A percentile compares a stretch with the other conserved stretches of the same genome.
Conservation (phyloP, 495 filamentous ascomycete genomes). For the Penicillium pulvis region DNA sequence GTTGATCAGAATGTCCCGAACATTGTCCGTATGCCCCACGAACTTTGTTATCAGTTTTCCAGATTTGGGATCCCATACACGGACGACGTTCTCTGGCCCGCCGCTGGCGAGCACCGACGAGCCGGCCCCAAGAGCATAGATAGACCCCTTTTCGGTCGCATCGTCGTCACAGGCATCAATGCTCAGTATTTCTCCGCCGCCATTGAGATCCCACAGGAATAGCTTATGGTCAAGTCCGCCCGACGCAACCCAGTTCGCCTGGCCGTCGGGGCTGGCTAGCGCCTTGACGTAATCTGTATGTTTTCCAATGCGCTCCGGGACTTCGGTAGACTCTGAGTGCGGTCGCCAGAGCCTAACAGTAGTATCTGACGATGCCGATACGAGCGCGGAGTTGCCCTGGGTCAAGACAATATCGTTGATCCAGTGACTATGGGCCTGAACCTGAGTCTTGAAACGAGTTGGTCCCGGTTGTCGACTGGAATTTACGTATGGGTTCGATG, state of each 20-base stretch:
- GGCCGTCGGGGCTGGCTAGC: conserved; percentile 71
- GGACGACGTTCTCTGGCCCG: conserved; percentile 89
- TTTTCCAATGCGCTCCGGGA: conserved; percentile 82
- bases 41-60: conserved; percentile 94
- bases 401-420: conserved; percentile 94
- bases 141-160: conserved; percentile 84
- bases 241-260: conserved; percentile 90
- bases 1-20: conserved; percentile 87
- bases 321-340: conserved; percentile 63
- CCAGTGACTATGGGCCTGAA: conserved; percentile 99
- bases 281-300: conserved; percentile 97
- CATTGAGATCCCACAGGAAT: conserved; percentile 88
- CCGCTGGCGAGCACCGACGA: conserved; percentile 83
- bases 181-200: conserved; percentile 78
- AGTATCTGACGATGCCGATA: conserved; percentile 94
- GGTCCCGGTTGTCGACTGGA: conserved; percentile 29
- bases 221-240: conserved; percentile 93
- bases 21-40: conserved; percentile 95
- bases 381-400: conserved; percentile 77
- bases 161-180: conserved; percentile 83
- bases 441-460: conserved; percentile 81
- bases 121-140: conserved; percentile 83
- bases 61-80: conserved; percentile 88
- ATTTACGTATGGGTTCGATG: conserved; percentile 36
- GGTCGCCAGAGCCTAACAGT: conserved; percentile 95